Conservation (phyloP, 208 protist genomes). For the Sergeia podlipaevii region DNA sequence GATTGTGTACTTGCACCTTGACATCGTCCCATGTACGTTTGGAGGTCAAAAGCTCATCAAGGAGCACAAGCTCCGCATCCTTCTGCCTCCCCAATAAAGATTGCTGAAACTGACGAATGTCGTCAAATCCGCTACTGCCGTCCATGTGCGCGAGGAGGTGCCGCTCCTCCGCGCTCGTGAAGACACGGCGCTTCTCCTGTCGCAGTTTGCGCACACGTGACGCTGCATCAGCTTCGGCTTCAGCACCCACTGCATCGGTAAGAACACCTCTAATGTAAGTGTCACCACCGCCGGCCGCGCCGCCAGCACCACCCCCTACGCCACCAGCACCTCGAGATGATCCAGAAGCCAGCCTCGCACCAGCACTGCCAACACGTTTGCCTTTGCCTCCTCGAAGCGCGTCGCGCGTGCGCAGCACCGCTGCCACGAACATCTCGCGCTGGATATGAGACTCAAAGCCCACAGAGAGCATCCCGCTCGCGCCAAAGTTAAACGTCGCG, state of each 20-base stretch:
- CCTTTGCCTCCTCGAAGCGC: conserved; percentile 9
- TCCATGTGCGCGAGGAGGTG: conserved; percentile 62
- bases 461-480: conserved; percentile 75
- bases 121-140: conserved; percentile 58
- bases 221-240: conserved; percentile 65
- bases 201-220: conserved; percentile 65
- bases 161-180: conserved; percentile 67
- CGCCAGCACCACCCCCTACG: conserved; percentile 2
- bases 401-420: conserved; percentile 47
- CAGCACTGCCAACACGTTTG: too few relatives aligned
- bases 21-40: conserved; percentile 43
- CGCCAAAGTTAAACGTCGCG: conserved; percentile 81
- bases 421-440: conserved; percentile 83
- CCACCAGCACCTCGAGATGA: conserved; percentile 2
- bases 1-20: conserved; percentile 45
- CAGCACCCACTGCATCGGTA: conserved; percentile 48
- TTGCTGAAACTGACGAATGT: conserved; percentile 67
- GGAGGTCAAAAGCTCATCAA: conserved; percentile 58
- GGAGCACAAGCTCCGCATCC: conserved; percentile 61
- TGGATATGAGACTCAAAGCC: conserved; percentile 88
- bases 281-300: background rate
- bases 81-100: conserved; percentile 65
- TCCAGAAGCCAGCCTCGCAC: conserved; percentile 1
- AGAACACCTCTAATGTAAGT: conserved; percentile 59
- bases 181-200: conserved; percentile 56